These are phyloP conservation scores for Dendrobium catenatum DNA, from an alignment of 106 monocot genomes.

Conservation along the genomic window DNA sequence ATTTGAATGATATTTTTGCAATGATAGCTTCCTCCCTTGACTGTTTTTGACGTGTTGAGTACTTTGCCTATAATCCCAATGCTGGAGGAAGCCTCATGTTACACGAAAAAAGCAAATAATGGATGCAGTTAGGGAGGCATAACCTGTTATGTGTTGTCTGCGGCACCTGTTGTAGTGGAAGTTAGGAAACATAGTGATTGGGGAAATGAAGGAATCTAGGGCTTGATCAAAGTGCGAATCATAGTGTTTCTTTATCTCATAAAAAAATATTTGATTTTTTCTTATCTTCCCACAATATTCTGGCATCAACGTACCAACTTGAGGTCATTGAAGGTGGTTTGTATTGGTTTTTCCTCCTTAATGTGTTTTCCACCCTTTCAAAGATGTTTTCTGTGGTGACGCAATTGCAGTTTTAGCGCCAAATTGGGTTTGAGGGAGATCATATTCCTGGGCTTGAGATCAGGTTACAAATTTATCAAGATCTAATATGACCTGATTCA, in stretches of 20 bases:
- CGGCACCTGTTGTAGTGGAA: not conserved
- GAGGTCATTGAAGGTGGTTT: not conserved
- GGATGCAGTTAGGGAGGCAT: not conserved
- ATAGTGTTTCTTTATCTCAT: not conserved
- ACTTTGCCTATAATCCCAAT: not conserved
- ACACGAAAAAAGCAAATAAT: not conserved
- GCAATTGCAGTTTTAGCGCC: not conserved
- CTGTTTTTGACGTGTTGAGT: not conserved
- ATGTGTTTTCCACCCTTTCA: not conserved
- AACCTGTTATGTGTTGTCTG: not conserved
- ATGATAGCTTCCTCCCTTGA: not conserved
- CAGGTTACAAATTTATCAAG: too few relatives aligned
- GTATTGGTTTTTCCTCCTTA: not conserved
- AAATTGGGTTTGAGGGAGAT: not conserved
- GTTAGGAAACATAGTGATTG: not conserved
- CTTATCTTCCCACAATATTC: not conserved
- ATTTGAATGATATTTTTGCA: not conserved
- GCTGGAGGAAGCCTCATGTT: too few relatives aligned
- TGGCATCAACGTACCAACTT: not conserved
- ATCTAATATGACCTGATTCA: too few relatives aligned
- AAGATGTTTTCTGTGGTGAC: not conserved
- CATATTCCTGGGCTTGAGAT: too few relatives aligned
- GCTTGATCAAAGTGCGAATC: not conserved
- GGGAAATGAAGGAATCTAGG: not conserved
- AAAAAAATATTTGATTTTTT: not conserved